Evolutionary conservation across 2,329 filamentous ascomycete species (phyloP).

Genomic region (Sphaerulina musiva): DNA sequence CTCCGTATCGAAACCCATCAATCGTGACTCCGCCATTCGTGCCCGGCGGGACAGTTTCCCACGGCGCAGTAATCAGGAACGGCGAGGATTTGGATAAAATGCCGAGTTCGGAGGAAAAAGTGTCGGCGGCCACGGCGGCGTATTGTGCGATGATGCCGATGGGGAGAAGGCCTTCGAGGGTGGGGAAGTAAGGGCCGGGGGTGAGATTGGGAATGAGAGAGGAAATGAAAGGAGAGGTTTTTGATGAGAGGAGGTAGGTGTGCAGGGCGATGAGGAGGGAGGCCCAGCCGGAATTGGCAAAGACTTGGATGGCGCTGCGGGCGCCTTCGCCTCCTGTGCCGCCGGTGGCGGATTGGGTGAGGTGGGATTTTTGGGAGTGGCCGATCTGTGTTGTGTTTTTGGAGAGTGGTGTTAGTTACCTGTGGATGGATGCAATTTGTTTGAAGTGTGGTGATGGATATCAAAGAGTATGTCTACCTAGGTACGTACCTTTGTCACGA

Average conservation of each 20-base stretch:
- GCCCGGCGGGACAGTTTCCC: conserved; percentile 75
- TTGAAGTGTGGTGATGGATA: neutral
- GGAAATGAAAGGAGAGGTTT: conserved; percentile 29
- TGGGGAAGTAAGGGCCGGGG: conserved; percentile 38
- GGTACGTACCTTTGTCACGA: conserved; percentile 65
- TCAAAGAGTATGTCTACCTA: neutral
- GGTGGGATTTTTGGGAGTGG: conserved; percentile 70
- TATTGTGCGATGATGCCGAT: conserved; percentile 56
- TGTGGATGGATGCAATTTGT: too few relatives aligned
- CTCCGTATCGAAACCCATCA: conserved; percentile 52
- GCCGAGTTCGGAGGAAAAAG: conserved; percentile 89
- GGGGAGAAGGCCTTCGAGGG: conserved; percentile 37
- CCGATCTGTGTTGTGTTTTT: conserved; percentile 56
- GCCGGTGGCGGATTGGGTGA: conserved; percentile 73
- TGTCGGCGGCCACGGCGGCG: conserved; percentile 84
- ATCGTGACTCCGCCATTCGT: conserved; percentile 89
- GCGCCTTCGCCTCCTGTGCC: conserved; percentile 71
- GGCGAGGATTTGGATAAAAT: conserved; percentile 73
- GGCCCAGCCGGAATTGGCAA: conserved; percentile 79
- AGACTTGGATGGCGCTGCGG: conserved; percentile 77
- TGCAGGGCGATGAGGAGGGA: conserved; percentile 57
- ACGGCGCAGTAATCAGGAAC: conserved; percentile 75
- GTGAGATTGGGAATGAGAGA: conserved; percentile 19
- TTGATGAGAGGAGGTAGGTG: conserved; percentile 36
- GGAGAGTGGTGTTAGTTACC: too few relatives aligned